Evolutionary conservation across 2,329 filamentous ascomycete genomes (phyloP).

Genomic region (Penicillium sp.): DNA sequence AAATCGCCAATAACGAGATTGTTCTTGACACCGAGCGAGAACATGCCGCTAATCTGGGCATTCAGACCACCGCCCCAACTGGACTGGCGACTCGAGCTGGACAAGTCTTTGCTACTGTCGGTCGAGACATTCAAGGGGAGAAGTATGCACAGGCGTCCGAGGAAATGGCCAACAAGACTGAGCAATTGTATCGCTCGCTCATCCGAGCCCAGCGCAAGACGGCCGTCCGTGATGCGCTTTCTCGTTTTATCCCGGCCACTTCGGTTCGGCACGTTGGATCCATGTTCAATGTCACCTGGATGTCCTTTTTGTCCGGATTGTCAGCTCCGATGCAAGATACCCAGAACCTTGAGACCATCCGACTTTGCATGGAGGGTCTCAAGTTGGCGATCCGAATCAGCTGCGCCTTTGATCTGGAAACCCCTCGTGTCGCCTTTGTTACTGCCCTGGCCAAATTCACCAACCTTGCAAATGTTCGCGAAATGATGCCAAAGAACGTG

Average conservation of each 20-base stretch:
- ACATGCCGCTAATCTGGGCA: slow-evolving; percentile 79
- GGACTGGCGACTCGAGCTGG: slow-evolving; percentile 83
- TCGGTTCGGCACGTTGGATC: slow-evolving; percentile 94
- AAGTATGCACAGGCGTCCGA: slow-evolving; percentile 95
- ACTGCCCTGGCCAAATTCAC: slow-evolving; percentile 91
- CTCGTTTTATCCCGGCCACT: slow-evolving; percentile 85
- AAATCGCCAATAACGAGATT: slow-evolving; percentile 90
- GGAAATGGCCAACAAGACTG: slow-evolving; percentile 81
- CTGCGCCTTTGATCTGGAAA: slow-evolving; percentile 90
- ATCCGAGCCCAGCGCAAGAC: slow-evolving; percentile 88
- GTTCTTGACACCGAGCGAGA: slow-evolving; percentile 92
- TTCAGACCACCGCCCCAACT: slow-evolving; percentile 62
- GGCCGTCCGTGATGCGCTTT: slow-evolving; percentile 69
- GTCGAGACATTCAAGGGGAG: slow-evolving; percentile 88
- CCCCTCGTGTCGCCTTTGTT: slow-evolving; percentile 93
- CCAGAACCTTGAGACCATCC: slow-evolving; percentile 90
- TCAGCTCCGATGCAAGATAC: slow-evolving; percentile 93
- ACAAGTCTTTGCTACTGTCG: slow-evolving; percentile 88
- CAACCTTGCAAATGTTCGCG: slow-evolving; percentile 91
- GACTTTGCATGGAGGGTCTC: slow-evolving; percentile 91
- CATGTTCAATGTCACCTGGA: slow-evolving; percentile 99
- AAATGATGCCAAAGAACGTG: slow-evolving; percentile 95
- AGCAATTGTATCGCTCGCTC: slow-evolving; percentile 90
- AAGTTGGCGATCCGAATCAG: slow-evolving; percentile 92
- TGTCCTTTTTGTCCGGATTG: slow-evolving; percentile 95